A percentile compares a stretch with the other conserved stretches of the same genome.
phyloP scores from a whole-genome alignment of 2,329 filamentous ascomycete genomes.

The Rhynchosporium secalis region DNA sequence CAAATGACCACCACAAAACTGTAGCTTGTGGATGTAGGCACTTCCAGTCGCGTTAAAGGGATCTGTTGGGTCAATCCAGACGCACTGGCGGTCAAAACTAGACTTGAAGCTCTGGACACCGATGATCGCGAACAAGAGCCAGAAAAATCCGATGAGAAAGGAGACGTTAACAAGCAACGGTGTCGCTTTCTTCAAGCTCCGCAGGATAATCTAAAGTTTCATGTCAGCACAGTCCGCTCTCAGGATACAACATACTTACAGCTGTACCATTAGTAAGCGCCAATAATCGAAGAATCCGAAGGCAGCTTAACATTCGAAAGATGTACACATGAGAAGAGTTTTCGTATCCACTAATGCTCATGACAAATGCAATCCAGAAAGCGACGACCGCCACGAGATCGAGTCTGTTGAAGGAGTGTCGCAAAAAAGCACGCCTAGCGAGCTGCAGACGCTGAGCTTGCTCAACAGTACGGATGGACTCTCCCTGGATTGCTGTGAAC shows the following conservation, averaged over 20 bases:
- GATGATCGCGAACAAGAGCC: constrained; percentile 94
- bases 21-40: constrained; percentile 62
- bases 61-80: constrained; percentile 69
- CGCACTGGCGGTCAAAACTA: constrained; percentile 73
- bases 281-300: constrained; percentile 88
- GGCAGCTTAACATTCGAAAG: constrained; percentile 94
- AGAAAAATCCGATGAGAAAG: constrained; percentile 95
- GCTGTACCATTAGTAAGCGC: constrained; percentile 91
- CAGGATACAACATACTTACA: constrained; percentile 50
- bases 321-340: constrained; percentile 73
- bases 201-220: constrained; percentile 71
- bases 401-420: constrained; percentile 92
- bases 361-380: constrained; percentile 86
- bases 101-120: constrained; percentile 96
- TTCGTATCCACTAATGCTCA: constrained; percentile 71
- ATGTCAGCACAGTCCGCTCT: constrained; percentile 11
- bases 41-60: constrained; percentile 50
- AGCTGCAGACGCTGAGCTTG: constrained; percentile 83
- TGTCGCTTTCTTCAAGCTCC: constrained; percentile 92
- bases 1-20: constrained; percentile 86
- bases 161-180: constrained; percentile 89
- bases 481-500: constrained; percentile 63
- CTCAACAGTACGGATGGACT: constrained; percentile 60
- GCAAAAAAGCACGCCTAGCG: constrained; percentile 85
- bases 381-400: constrained; percentile 94